Percentiles rank a stretch among this genome's conserved stretches.
phyloP scores from a whole-genome alignment of 352 stramenopile genomes.

The Pythium insidiosum region DNA sequence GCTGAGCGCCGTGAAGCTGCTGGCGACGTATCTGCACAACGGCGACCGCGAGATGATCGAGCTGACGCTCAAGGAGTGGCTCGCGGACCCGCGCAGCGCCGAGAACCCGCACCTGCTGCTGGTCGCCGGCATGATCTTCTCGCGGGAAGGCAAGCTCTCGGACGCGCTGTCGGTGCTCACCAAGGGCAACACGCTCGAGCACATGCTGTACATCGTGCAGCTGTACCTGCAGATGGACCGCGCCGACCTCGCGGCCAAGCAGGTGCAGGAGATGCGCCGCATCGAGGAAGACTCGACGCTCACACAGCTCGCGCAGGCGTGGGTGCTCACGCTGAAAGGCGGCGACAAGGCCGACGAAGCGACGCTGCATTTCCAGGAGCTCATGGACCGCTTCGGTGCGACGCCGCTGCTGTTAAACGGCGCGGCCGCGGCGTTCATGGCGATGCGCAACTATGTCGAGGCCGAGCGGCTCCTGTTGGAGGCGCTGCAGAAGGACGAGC shows the following conservation, averaged over 20 bases:
- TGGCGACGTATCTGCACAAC: constrained; percentile 78
- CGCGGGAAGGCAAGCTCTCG: constrained; percentile 87
- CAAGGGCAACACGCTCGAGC: constrained; percentile 89
- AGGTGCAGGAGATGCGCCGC: constrained; percentile 84
- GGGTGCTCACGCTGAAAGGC: constrained; percentile 80
- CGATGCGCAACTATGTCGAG: constrained; percentile 85
- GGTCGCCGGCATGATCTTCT: constrained; percentile 91
- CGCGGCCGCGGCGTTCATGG: constrained; percentile 88
- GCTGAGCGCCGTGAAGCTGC: constrained; percentile 81
- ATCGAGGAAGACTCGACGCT: constrained; percentile 96
- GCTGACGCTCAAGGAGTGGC: constrained; percentile 88
- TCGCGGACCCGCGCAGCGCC: constrained; percentile 63
- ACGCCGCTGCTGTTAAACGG: constrained; percentile 90
- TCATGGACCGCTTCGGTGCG: constrained; percentile 93
- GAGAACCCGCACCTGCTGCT: constrained; percentile 91
- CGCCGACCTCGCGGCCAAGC: constrained; percentile 87
- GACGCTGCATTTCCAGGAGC: constrained; percentile 88
- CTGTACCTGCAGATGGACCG: constrained; percentile 93
- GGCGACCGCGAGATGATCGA: constrained; percentile 84
- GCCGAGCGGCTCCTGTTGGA: constrained; percentile 87
- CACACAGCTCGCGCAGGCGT: constrained; percentile 90
- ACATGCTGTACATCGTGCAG: constrained; percentile 83
- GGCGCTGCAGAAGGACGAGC: constrained; percentile 73
- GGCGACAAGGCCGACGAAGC: constrained; percentile 85
- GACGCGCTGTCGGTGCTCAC: constrained; percentile 92